These are phyloP conservation scores for Isatis tinctoria DNA, from an alignment of 345 rosid species.

Conservation along the genomic window DNA sequence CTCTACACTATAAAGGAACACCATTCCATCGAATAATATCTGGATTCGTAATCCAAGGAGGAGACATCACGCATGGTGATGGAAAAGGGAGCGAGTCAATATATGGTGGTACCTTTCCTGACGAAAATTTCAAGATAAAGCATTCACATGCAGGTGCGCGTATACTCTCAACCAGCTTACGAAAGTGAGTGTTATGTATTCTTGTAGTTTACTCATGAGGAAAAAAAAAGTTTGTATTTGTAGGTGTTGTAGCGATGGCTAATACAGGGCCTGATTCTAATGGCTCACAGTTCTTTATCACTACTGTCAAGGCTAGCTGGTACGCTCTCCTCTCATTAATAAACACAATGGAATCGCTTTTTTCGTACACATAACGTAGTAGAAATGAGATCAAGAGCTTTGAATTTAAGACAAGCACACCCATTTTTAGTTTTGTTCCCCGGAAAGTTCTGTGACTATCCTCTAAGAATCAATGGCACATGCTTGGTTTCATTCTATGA, in stretches of 20 bases:
- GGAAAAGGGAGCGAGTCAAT: constrained; percentile 81
- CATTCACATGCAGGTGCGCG: constrained; percentile 78
- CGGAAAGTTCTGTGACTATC: not conserved
- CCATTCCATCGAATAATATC: constrained; percentile 92
- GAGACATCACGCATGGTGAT: constrained; percentile 69
- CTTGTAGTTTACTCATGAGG: not conserved
- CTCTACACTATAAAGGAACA: constrained; percentile 72
- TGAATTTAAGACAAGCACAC: not conserved
- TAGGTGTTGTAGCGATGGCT: constrained; percentile 93
- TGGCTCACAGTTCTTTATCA: constrained; percentile 95
- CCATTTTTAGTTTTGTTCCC: not conserved
- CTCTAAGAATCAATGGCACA: too few relatives aligned
- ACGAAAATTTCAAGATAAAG: constrained; percentile 83
- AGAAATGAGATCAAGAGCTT: not conserved
- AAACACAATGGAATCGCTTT: too few relatives aligned
- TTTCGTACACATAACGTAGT: too few relatives aligned
- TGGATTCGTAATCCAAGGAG: constrained; percentile 95
- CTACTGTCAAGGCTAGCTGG: constrained; percentile 94
- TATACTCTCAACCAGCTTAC: not conserved
- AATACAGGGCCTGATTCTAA: constrained; percentile 91
- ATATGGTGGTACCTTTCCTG: constrained; percentile 79
- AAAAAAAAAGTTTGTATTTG: not conserved
- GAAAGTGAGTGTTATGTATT: not conserved
- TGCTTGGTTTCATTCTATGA: too few relatives aligned
- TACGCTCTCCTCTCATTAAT: constrained; percentile 32